Evolutionary conservation across 1,284 basidiomycete species (phyloP).

Genomic region (Apiotrichum mycotoxinovorans): DNA sequence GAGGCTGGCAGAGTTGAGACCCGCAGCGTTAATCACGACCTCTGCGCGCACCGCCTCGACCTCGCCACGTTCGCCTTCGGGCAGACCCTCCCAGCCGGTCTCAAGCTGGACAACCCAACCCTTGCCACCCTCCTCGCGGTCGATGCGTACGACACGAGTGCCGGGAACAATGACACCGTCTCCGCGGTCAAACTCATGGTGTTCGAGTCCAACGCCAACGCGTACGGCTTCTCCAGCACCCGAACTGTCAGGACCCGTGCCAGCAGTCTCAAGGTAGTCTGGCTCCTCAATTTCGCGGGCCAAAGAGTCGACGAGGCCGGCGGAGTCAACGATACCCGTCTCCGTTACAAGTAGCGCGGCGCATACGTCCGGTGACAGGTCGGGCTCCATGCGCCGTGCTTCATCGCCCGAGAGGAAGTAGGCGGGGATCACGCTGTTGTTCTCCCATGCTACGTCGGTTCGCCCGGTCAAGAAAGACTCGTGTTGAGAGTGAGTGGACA

Average conservation of each 20-base stretch:
- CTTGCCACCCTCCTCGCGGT: slow-evolving; percentile 51
- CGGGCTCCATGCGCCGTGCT: slow-evolving; percentile 74
- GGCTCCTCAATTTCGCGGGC: slow-evolving; percentile 65
- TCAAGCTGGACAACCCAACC: slow-evolving; percentile 64
- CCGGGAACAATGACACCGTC: slow-evolving; percentile 72
- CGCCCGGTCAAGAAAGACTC: slow-evolving; percentile 28
- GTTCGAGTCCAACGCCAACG: slow-evolving; percentile 42
- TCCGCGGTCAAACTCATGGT: slow-evolving; percentile 24
- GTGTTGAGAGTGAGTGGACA: slow-evolving; percentile 62
- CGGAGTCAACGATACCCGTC: slow-evolving; percentile 89
- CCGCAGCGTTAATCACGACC: slow-evolving; percentile 82
- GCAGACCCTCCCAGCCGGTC: slow-evolving; percentile 59
- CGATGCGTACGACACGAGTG: slow-evolving; percentile 83
- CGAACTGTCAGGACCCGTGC: neutral
- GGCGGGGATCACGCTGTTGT: slow-evolving; percentile 58
- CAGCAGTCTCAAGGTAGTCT: slow-evolving; percentile 25
- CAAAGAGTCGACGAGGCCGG: slow-evolving; percentile 72
- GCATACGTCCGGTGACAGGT: slow-evolving; percentile 66
- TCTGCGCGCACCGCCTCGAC: slow-evolving; percentile 74
- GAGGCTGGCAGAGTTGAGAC: slow-evolving; percentile 69
- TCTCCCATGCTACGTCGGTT: neutral
- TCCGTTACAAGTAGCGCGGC: slow-evolving; percentile 76
- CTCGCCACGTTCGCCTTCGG: slow-evolving; percentile 36
- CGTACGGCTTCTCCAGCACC: slow-evolving; percentile 4
- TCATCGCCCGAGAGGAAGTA: slow-evolving; percentile 68